These are phyloP conservation scores for Angomonas ambiguus DNA, from an alignment of 208 protist genomes.

Conservation along the genomic window DNA sequence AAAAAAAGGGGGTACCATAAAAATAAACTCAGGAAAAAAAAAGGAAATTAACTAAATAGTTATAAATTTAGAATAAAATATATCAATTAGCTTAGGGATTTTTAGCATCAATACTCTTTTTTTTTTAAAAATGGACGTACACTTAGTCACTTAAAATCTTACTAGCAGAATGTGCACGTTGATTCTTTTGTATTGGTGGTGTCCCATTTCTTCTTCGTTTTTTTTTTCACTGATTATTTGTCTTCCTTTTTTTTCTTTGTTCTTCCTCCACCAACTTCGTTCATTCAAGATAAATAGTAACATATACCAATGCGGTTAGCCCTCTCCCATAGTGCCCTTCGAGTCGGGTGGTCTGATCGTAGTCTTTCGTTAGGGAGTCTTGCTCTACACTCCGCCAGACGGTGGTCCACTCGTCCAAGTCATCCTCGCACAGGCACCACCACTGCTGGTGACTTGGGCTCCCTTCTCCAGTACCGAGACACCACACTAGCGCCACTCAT, in stretches of 20 bases:
- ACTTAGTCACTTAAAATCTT: background rate
- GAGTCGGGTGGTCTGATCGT: background rate
- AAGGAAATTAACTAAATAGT: background rate
- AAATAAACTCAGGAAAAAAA: background rate
- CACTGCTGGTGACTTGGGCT: slow-evolving; percentile 6
- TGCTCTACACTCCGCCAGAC: background rate
- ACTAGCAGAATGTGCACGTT: too few species aligned
- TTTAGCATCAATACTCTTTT: slow-evolving; percentile 7
- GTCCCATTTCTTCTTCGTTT: slow-evolving; percentile 13
- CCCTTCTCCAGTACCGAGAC: slow-evolving; percentile 32
- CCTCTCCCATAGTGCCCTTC: background rate
- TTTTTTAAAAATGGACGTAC: background rate
- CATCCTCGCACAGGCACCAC: background rate
- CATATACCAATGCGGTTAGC: background rate
- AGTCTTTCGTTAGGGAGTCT: background rate
- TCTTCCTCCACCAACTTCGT: slow-evolving; percentile 9
- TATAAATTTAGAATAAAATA: too few species aligned
- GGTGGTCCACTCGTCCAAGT: background rate
- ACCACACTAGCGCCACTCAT: slow-evolving; percentile 21
- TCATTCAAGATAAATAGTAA: too few species aligned
- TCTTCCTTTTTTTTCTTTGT: slow-evolving; percentile 15
- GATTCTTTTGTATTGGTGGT: too few species aligned
- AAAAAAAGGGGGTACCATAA: slow-evolving; percentile 7
- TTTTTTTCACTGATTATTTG: slow-evolving; percentile 14
- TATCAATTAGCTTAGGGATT: background rate